phyloP scores from a whole-genome alignment of 257 asterid species.

The Nicotiana tabacum region DNA sequence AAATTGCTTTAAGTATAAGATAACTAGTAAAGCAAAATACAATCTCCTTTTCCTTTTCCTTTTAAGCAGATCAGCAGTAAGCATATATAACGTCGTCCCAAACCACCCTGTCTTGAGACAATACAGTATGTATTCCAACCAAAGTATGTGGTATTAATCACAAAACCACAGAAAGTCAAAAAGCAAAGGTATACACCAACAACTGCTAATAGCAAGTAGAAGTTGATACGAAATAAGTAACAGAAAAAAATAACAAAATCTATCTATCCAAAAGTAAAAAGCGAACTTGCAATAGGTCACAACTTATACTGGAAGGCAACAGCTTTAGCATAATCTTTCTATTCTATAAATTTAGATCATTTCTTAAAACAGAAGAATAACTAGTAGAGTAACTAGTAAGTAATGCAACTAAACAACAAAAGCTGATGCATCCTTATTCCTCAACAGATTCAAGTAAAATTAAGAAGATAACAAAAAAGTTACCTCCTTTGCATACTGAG shows the following conservation, averaged over 20 bases:
- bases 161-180: not conserved
- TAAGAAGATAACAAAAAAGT: not conserved
- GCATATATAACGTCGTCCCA: not conserved
- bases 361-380: not conserved
- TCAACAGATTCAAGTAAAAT: not conserved
- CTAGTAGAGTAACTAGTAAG: too few relatives aligned
- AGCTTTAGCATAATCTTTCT: not conserved
- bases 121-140: not conserved
- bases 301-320: not conserved
- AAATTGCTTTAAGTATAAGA: not conserved
- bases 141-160: not conserved
- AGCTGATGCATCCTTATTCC: not conserved
- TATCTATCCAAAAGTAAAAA: not conserved
- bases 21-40: not conserved
- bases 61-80: not conserved
- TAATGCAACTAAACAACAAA: not conserved
- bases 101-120: not conserved
- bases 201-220: not conserved
- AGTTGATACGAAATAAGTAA: not conserved
- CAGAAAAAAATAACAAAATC: not conserved
- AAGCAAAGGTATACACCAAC: not conserved
- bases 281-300: too few relatives aligned
- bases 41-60: not conserved
- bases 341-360: not conserved
- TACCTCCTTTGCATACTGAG: not conserved